phyloP scores from a whole-genome alignment of 139 green algal species.

The Diplosphaera chodatii region DNA sequence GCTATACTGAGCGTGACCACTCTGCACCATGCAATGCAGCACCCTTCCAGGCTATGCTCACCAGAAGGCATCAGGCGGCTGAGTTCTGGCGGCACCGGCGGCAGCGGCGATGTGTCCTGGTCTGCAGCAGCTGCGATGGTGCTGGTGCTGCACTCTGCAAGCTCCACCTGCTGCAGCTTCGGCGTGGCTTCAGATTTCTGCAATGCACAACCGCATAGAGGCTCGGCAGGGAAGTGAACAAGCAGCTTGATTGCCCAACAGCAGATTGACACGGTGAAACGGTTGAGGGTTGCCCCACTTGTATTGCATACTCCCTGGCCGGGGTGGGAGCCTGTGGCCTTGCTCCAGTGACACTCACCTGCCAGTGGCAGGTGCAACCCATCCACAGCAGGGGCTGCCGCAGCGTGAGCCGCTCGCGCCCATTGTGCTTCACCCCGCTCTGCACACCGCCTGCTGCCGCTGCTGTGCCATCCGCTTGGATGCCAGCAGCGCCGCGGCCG shows the following conservation, averaged over 20 bases:
- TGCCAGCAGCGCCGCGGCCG: background rate
- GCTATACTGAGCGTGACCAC: too few species aligned
- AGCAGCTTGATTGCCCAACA: too few species aligned
- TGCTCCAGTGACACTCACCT: background rate
- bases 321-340: too few species aligned
- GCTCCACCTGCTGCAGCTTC: background rate
- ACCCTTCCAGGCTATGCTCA: background rate
- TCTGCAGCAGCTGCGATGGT: background rate
- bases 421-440: background rate
- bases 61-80: background rate
- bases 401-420: background rate
- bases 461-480: background rate
- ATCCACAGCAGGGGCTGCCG: background rate
- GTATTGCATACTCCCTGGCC: too few species aligned
- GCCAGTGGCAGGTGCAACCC: background rate
- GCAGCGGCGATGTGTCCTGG: background rate
- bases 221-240: too few species aligned
- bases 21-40: too few species aligned
- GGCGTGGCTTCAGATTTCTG: background rate
- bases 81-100: background rate
- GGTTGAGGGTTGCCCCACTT: too few species aligned
- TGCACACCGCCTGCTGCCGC: background rate
- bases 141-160: background rate
- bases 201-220: background rate
- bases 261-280: too few species aligned